Evolutionary conservation across 768 basidiomycete species (phyloP).

Genomic region (Boletus vinaceobasis): DNA sequence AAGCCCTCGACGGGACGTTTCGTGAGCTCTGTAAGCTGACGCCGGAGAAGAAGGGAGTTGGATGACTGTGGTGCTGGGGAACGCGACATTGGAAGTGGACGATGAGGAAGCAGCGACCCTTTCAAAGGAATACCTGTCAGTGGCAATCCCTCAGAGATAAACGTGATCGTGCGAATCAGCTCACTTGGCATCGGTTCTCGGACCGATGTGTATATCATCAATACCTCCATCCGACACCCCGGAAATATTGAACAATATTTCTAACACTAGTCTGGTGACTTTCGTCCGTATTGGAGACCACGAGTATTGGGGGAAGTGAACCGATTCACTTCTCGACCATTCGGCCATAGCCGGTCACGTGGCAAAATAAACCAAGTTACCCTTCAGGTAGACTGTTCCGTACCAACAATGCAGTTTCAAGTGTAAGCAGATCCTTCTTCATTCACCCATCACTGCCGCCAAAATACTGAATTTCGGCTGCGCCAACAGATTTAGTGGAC

Average conservation of each 20-base stretch:
- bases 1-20: constrained; percentile 96
- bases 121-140: background rate
- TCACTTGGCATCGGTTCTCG: background rate
- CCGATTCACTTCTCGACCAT: too few relatives aligned
- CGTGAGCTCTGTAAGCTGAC: constrained; percentile 80
- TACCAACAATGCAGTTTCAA: background rate
- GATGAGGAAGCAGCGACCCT: background rate
- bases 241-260: too few relatives aligned
- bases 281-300: too few relatives aligned
- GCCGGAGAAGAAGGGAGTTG: constrained; percentile 61
- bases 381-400: too few relatives aligned
- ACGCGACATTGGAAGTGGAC: constrained; percentile 14
- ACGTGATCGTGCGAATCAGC: constrained; percentile 22
- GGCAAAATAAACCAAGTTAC: background rate
- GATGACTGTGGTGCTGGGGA: constrained; percentile 32
- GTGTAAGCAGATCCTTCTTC: background rate
- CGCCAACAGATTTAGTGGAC: background rate
- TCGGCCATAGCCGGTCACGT: too few relatives aligned
- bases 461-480: background rate
- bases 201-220: too few relatives aligned
- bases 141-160: background rate
- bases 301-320: too few relatives aligned
- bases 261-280: too few relatives aligned
- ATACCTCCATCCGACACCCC: too few relatives aligned
- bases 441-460: background rate